These are phyloP conservation scores for Phytophthora rubi DNA, from an alignment of 352 stramenopile genomes.

Conservation along the genomic window DNA sequence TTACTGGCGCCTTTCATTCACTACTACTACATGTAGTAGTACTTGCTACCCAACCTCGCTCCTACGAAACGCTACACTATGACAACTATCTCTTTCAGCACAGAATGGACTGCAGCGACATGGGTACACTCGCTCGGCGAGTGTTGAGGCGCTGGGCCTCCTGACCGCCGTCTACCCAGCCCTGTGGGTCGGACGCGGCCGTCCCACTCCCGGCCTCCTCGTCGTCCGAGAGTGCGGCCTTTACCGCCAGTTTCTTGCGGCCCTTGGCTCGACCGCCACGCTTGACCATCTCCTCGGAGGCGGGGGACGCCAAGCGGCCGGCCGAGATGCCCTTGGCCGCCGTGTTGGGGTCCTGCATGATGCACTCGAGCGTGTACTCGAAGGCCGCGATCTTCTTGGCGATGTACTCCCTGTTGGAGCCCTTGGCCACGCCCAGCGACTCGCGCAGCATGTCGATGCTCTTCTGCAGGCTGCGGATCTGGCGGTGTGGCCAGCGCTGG, in stretches of 20 bases:
- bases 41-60: too few species aligned
- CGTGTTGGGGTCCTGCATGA: constrained; percentile 83
- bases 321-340: constrained; percentile 77
- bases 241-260: constrained; percentile 39
- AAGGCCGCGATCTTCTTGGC: constrained; percentile 84
- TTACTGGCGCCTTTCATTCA: constrained; percentile 1
- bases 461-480: constrained; percentile 85
- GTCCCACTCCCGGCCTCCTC: constrained; percentile 40
- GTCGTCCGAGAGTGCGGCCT: constrained; percentile 51
- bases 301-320: constrained; percentile 61
- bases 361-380: constrained; percentile 82
- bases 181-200: constrained; percentile 22
- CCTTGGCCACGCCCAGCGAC: constrained; percentile 73
- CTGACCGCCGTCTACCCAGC: constrained; percentile 10
- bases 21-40: too few species aligned
- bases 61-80: constrained; percentile 20
- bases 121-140: constrained; percentile 43
- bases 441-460: constrained; percentile 85
- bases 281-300: constrained; percentile 67
- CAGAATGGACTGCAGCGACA: constrained; percentile 80
- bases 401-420: constrained; percentile 82
- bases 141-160: constrained; percentile 45
- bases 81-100: constrained; percentile 56
- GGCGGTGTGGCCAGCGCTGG: constrained; percentile 82
- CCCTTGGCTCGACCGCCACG: constrained; percentile 55